Percentiles rank a stretch among this genome's conserved stretches.
Conservation (phyloP, 2,329 filamentous ascomycete genomes). For the Sclerotinia spermophila region DNA sequence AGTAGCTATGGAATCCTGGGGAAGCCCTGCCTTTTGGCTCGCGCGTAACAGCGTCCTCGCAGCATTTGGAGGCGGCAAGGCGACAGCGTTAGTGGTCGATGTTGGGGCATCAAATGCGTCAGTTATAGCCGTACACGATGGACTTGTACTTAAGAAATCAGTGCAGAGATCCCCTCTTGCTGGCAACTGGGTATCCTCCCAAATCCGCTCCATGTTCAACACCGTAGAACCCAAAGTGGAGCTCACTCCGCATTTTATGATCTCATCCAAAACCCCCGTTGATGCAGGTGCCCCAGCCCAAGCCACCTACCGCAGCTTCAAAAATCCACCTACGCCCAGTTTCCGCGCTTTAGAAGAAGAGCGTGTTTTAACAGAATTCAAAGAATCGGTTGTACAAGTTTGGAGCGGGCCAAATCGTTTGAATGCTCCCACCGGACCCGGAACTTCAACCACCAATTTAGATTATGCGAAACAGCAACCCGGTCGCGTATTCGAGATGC, state of each 20-base stretch:
- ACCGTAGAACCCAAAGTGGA: constrained; percentile 66
- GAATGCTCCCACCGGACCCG: constrained; percentile 44
- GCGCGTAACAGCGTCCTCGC: constrained; percentile 85
- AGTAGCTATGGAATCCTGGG: constrained; percentile 96
- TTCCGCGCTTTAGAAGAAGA: constrained; percentile 88
- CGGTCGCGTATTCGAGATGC: constrained; percentile 92
- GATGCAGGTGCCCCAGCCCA: constrained; percentile 80
- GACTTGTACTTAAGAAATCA: constrained; percentile 87
- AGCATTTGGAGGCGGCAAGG: constrained; percentile 88
- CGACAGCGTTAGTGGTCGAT: constrained; percentile 88
- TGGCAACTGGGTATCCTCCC: constrained; percentile 84
- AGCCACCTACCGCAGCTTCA: constrained; percentile 68
- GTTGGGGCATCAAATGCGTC: constrained; percentile 85
- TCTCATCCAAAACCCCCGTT: constrained; percentile 82
- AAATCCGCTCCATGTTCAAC: constrained; percentile 78
- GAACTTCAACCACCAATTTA: constrained; percentile 56
- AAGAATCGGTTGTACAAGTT: constrained; percentile 92
- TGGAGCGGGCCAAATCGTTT: constrained; percentile 80
- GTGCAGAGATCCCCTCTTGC: constrained; percentile 81
- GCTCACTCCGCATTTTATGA: constrained; percentile 79
- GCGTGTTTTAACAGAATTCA: constrained; percentile 90
- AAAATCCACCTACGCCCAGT: constrained; percentile 58
- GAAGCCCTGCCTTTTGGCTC: constrained; percentile 89
- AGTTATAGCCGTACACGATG: constrained; percentile 88
- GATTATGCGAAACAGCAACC: constrained; percentile 70